Conservation (phyloP, 2,329 filamentous ascomycete genomes). For the Raffaelea arxii region DNA sequence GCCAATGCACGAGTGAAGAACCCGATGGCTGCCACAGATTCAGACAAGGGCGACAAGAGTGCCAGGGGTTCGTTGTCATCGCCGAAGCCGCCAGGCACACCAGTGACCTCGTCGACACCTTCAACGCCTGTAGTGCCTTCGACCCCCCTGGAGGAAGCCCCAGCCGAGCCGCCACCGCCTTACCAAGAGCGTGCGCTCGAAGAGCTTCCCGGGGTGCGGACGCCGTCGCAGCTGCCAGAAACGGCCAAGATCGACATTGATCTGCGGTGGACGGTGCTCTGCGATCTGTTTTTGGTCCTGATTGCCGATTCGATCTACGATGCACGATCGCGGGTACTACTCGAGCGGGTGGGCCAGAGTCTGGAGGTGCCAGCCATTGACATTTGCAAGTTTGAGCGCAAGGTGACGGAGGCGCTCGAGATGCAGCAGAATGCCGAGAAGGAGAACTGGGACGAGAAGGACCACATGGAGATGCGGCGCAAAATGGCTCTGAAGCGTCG, state of each 20-base stretch:
- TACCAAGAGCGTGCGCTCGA: slow-evolving; percentile 57
- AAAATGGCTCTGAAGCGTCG: slow-evolving; percentile 74
- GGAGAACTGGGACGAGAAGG: slow-evolving; percentile 96
- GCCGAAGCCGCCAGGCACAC: background rate
- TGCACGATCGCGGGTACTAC: slow-evolving; percentile 69
- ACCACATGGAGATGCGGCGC: slow-evolving; percentile 78
- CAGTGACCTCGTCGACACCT: background rate
- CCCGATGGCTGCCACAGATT: slow-evolving; percentile 76
- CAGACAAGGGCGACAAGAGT: slow-evolving; percentile 28
- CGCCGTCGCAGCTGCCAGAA: slow-evolving; percentile 70
- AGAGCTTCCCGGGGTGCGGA: slow-evolving; percentile 69
- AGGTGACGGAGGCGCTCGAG: slow-evolving; percentile 90
- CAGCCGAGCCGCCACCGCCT: slow-evolving; percentile 44
- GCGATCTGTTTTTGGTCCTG: slow-evolving; percentile 89
- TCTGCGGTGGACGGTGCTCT: slow-evolving; percentile 91
- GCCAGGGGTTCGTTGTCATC: slow-evolving; percentile 3
- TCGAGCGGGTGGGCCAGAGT: slow-evolving; percentile 73
- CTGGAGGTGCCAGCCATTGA: slow-evolving; percentile 83
- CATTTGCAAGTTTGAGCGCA: slow-evolving; percentile 93
- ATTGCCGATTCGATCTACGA: slow-evolving; percentile 96
- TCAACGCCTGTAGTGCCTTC: slow-evolving; percentile 13
- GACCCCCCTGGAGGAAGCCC: slow-evolving; percentile 29
- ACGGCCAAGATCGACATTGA: slow-evolving; percentile 89
- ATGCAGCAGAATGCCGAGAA: slow-evolving; percentile 93
- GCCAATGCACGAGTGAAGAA: slow-evolving; percentile 89